Conservation (phyloP, 495 filamentous ascomycete species). For the Penicillium tannophilum region DNA sequence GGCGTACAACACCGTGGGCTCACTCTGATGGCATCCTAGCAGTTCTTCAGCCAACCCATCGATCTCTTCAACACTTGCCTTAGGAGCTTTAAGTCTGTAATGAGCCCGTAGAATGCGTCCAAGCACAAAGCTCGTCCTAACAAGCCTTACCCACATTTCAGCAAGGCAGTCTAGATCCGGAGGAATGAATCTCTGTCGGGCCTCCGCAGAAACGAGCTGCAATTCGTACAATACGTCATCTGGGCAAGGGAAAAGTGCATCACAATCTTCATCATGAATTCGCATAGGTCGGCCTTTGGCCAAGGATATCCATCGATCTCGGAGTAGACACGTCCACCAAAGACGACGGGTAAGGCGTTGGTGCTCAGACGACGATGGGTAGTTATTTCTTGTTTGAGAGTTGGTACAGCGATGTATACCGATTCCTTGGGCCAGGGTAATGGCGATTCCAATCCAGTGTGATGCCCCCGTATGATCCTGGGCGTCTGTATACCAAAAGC, state of each 20-base stretch:
- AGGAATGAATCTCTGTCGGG: constrained; percentile 1
- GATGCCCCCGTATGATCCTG: constrained; percentile 9
- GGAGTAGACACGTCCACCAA: constrained; percentile 8
- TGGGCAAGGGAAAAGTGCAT: not conserved
- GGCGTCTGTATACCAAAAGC: constrained; percentile 9
- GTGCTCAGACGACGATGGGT: not conserved
- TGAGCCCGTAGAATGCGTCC: constrained; percentile 4
- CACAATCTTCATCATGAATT: constrained; percentile 11
- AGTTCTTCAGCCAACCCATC: not conserved
- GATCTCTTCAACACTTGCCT: constrained; percentile 2
- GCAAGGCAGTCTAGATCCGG: not conserved
- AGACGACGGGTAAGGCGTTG: constrained; percentile 2
- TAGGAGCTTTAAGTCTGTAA: constrained; percentile 2
- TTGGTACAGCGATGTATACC: constrained; percentile 1
- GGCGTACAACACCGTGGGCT: not conserved
- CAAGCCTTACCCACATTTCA: constrained; percentile 5
- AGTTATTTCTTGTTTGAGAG: not conserved
- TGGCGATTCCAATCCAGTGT: constrained; percentile 11
- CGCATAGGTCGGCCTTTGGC: constrained; percentile 9
- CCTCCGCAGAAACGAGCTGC: not conserved
- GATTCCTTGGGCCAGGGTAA: constrained; percentile 6
- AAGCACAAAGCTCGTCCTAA: constrained; percentile 1
- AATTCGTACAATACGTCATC: constrained; percentile 2
- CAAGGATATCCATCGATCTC: constrained; percentile 9
- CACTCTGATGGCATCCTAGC: not conserved